Evolutionary conservation across 805 yeast genomes (phyloP).

Genomic region (Spathaspora boniae): DNA sequence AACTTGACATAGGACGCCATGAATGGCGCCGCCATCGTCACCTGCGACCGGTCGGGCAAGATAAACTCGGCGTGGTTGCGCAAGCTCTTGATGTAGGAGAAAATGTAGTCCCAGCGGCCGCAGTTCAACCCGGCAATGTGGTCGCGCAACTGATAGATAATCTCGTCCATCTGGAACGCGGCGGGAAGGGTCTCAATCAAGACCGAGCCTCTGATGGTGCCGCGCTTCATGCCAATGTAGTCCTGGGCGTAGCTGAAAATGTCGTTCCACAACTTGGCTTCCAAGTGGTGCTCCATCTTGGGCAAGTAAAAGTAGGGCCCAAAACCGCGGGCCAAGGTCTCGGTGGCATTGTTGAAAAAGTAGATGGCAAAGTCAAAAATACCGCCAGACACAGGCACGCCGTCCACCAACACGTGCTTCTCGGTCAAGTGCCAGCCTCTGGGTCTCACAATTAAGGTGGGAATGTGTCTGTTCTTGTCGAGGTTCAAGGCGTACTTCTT

Average conservation of each 20-base stretch:
- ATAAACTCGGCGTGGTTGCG: slow-evolving; percentile 65
- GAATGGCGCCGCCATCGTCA: slow-evolving; percentile 78
- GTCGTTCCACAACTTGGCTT: slow-evolving; percentile 82
- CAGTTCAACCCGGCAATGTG: slow-evolving; percentile 82
- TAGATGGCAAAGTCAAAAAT: slow-evolving; percentile 76
- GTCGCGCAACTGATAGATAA: slow-evolving; percentile 68
- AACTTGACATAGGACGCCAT: slow-evolving; percentile 75
- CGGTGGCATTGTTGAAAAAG: slow-evolving; percentile 71
- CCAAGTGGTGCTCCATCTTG: slow-evolving; percentile 83
- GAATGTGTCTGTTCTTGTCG: slow-evolving; percentile 55
- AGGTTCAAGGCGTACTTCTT: slow-evolving; percentile 43
- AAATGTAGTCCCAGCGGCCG: slow-evolving; percentile 89
- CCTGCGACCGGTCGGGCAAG: slow-evolving; percentile 76
- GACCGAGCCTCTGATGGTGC: slow-evolving; percentile 78
- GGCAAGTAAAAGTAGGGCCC: slow-evolving; percentile 85
- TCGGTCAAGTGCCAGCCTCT: slow-evolving; percentile 87
- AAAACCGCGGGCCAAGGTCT: slow-evolving; percentile 57
- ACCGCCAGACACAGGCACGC: slow-evolving; percentile 75
- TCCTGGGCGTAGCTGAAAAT: slow-evolving; percentile 76
- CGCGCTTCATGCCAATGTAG: slow-evolving; percentile 62
- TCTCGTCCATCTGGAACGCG: slow-evolving; percentile 84
- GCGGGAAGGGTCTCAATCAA: slow-evolving; percentile 82
- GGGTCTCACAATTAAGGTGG: slow-evolving; percentile 80
- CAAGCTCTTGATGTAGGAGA: slow-evolving; percentile 72
- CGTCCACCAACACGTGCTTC: slow-evolving; percentile 66